Evolutionary conservation across 768 basidiomycete species (phyloP).

Genomic region (Tubosaeta sp.): DNA sequence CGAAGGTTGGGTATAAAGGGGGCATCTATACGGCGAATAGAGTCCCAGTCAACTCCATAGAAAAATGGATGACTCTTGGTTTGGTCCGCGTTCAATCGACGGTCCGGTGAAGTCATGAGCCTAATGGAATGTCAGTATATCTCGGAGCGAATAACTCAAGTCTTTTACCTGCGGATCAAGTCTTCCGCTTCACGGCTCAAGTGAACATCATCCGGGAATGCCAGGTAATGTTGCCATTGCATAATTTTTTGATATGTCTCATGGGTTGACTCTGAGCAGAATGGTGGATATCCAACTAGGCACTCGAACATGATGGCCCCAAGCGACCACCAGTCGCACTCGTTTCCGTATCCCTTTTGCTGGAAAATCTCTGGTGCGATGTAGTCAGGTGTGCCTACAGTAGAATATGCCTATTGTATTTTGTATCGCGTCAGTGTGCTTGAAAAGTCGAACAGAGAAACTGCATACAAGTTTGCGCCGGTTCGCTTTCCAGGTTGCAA

Average conservation of each 20-base stretch:
- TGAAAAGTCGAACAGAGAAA: not conserved
- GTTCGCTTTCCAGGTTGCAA: slow-evolving; percentile 99
- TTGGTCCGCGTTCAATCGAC: slow-evolving; percentile 74
- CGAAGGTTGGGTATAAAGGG: slow-evolving; percentile 95
- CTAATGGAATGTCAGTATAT: slow-evolving; percentile 34
- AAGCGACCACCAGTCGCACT: slow-evolving; percentile 99
- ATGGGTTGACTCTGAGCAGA: slow-evolving; percentile 93
- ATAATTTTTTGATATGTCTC: slow-evolving; percentile 98
- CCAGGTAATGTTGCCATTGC: slow-evolving; percentile 84
- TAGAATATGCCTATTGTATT: slow-evolving; percentile 79
- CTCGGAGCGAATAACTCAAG: not conserved
- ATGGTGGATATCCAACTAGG: slow-evolving; percentile 94
- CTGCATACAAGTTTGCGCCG: slow-evolving; percentile 84
- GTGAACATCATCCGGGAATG: slow-evolving; percentile 92
- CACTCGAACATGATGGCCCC: slow-evolving; percentile 99
- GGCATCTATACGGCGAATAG: slow-evolving; percentile 83
- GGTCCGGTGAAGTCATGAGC: slow-evolving; percentile 80
- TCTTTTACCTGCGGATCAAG: slow-evolving; percentile 67
- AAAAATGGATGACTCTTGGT: slow-evolving; percentile 93
- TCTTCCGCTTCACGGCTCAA: slow-evolving; percentile 90
- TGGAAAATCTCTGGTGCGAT: slow-evolving; percentile 97
- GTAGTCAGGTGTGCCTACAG: slow-evolving; percentile 95
- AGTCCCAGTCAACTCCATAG: slow-evolving; percentile 91
- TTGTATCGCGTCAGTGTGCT: not conserved
- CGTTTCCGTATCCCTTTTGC: slow-evolving; percentile 96